Base-by-base conservation (phyloP, 139 green algal genomes). In the Dunaliella primolecta region DNA sequence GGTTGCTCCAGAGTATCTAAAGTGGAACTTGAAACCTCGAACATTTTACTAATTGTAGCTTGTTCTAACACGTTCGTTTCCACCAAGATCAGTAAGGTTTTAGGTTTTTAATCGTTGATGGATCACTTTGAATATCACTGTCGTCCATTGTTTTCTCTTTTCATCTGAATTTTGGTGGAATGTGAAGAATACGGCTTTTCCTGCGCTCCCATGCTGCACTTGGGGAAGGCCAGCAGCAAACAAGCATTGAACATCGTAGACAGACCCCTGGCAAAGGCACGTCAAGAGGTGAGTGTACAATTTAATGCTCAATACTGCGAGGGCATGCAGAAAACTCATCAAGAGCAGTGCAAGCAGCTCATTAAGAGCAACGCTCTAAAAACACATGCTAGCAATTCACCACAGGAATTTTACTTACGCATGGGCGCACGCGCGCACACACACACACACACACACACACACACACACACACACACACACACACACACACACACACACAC, bases 241-340 rank as follows among this genome's bases (percentile, higher is more conserved):
- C 89, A 93, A n/a, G 77, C 86, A 1, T 36, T 93, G 2, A 92
- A 92, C 64, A 93, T 95, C 31, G 87, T 95, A n/a, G 94, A 97
- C 55, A 84, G 92, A 25, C 91, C 92, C 0, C 71, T 97, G 7
- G 29, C 89, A 3, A 93, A 92, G 70, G 92, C 90, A 15, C 92
- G 91, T 76, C 57, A 78, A 2, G 92, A 97, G 91, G 93, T 89
- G 80, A 83, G 32, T 29, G 36, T 27, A 74, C 33, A 36, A 37
- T 36, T 35, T 83, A 55, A 30, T 37, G n/a, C 20, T 25, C 23
- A 29, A 55, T 79, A 24, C 74, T 64, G 33, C 25, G 32, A 74
- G 74, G 32, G 34, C 23, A 32, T 71, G n/a, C n/a, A n/a, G n/a
- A n/a, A n/a, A n/a, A n/a, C n/a, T n/a, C n/a, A n/a, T n/a, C n/a